Base-by-base conservation (phyloP, 2,329 filamentous ascomycete genomes). In the Amauroascus verrucosus region DNA sequence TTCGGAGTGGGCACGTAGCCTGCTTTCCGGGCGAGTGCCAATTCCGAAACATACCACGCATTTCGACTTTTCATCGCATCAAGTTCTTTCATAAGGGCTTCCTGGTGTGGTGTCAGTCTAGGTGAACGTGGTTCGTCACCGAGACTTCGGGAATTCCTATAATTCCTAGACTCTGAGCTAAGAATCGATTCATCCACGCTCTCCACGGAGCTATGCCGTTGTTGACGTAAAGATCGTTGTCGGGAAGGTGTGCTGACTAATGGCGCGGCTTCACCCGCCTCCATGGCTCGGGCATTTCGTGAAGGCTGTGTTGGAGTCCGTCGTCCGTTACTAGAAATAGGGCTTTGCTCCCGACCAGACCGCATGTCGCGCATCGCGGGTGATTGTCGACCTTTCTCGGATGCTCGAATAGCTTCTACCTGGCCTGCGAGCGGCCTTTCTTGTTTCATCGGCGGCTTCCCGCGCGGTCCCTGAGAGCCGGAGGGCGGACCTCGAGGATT, bases 1-100 rank as follows among this genome's bases (percentile, higher is more conserved):
- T 55, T 58, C 14, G 58, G 28, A 3, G 49, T 86, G 1, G 83
- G 82, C 2, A 82, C 14, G 64, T 97, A 98, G 4, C 93, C 93
- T 38, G 88, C 82, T 70, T 95, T 95, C 48, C 86, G 83, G 6
- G 93, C 94, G 58, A 98, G 75, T 54, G 95, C 88, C 44, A 98
- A 76, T 70, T 98, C 93, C 0, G 91, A 96, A 6, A 89, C 88
- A 68, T 95, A 96, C 93, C 93, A 98, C 0, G 91, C 91, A 70
- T 95, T 97, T 49, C 86, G 82, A 64, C 85, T 93, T 63, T 88
- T 87, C 2, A 84, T 79, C 7, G 82, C 77, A 65, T 98, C 91
- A 1, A 98, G 76, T 65, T 98, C 93, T 65, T 93, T 91, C 13
- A 88, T 76, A 11, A 96, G 69, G 0, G 86, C 83, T 58, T 79